Base-by-base conservation (phyloP, 2,329 filamentous ascomycete species). In the Domatiomyces globalis region DNA sequence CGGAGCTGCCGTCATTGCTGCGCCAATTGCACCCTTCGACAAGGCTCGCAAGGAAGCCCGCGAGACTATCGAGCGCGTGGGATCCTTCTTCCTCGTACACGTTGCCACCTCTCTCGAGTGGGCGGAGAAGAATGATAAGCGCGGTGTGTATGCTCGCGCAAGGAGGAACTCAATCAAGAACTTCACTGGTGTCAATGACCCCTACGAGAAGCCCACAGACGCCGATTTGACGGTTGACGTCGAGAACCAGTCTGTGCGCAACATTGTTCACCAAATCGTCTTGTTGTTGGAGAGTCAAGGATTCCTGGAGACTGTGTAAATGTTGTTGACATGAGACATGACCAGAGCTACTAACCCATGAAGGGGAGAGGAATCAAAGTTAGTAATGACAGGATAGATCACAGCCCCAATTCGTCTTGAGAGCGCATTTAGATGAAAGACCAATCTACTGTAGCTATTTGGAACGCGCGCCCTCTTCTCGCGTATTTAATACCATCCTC, bases 101-200 rank as follows among this genome's bases (percentile, higher is more conserved):
- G 90, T 98, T 48, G 87, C 87, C 43, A 98, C 92, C 46, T 81
- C 87, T 22, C 81, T 98, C 56, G 89, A 94, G 73, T 81, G 90
- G 73, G 86, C 83, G 66, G 92, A 98, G 78, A 87, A 86, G 80
- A 95, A 87, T 27, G 92, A 98, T 71, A 89, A 87, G 75, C 79
- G 84, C 55, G 92, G 92, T 54, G 83, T 95, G 65, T 98, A 96
- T 71, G 78, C 78, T 59, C 79, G 80, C 67, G 92, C 92, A 43
- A 80, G 92, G 56, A 78, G 76, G 18, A 92, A 92, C 53, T 85
- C 95, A 74, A 94, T 98, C 71, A 92, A 89, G 80, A 89, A 89
- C 58, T 98, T 98, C 78, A 98, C 92, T 6, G 92, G 92, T 63
- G 88, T 98, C 52, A 90, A 96, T 66, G 90, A 96, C 73, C 89